Evolutionary conservation across 768 basidiomycete species (phyloP).

Genomic region (Scleroderma citrinum): DNA sequence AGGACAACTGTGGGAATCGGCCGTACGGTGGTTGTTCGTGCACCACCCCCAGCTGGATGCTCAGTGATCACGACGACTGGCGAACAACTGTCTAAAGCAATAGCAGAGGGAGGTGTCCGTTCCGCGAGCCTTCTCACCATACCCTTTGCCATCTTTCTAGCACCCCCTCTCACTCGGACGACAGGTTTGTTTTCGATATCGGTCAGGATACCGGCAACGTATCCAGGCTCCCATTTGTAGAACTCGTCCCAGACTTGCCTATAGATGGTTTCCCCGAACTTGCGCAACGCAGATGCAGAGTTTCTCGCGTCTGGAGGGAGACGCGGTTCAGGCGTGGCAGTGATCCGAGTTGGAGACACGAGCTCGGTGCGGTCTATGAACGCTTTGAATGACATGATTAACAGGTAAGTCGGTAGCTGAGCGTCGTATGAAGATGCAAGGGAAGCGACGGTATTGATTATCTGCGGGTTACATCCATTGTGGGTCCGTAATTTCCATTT

Average conservation of each 20-base stretch:
- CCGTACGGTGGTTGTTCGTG: not conserved
- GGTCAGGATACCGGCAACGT: conserved; percentile 24
- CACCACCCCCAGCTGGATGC: not conserved
- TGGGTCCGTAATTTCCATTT: too few species aligned
- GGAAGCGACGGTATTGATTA: not conserved
- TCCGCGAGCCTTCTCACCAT: conserved; percentile 5
- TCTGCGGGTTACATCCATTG: too few species aligned
- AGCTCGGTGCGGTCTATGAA: conserved; percentile 24
- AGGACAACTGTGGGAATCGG: conserved; percentile 14
- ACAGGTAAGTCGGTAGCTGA: not conserved
- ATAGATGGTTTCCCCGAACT: conserved; percentile 28
- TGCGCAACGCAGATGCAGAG: conserved; percentile 10
- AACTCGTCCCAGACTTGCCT: conserved; percentile 39
- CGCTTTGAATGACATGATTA: not conserved
- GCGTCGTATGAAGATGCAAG: not conserved
- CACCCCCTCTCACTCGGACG: conserved; percentile 5
- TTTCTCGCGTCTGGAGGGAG: not conserved
- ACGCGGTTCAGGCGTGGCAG: not conserved
- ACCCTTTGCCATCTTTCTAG: conserved; percentile 10
- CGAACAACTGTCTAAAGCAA: not conserved
- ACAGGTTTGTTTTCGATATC: conserved; percentile 6
- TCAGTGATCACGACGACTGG: not conserved
- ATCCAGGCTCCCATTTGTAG: conserved; percentile 37
- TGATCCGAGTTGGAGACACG: conserved; percentile 5
- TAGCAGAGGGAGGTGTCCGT: not conserved